Percentiles rank a stretch among this genome's conserved stretches.
These are phyloP conservation scores for Lepidopterella palustris DNA, from an alignment of 495 filamentous ascomycete species.

Conservation along the genomic window DNA sequence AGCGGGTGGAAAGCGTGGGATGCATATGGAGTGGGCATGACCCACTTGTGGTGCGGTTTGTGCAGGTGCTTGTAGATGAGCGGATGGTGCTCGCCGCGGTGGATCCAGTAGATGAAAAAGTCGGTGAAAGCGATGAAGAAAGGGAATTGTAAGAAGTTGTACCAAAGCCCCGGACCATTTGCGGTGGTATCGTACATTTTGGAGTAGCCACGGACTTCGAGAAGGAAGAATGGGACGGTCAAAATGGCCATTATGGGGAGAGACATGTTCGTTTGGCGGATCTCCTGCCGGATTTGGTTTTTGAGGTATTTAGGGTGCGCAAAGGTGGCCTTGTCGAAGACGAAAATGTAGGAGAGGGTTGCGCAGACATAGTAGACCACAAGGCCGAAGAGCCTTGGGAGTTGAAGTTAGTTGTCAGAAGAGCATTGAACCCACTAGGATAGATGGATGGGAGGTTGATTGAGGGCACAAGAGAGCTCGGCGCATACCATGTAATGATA, in stretches of 20 bases:
- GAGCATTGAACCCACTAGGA: not conserved
- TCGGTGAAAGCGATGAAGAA: constrained; percentile 92
- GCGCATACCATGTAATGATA: constrained; percentile 70
- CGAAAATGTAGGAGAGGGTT: constrained; percentile 76
- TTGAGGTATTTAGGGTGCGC: constrained; percentile 92
- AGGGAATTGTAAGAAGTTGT: constrained; percentile 82
- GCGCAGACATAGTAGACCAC: constrained; percentile 80
- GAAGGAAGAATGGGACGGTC: constrained; percentile 75
- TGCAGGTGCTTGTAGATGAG: constrained; percentile 79
- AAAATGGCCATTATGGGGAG: constrained; percentile 80
- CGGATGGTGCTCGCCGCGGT: constrained; percentile 82
- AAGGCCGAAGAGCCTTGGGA: constrained; percentile 72
- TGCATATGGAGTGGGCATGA: constrained; percentile 94
- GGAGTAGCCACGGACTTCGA: constrained; percentile 78
- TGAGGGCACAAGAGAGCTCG: constrained; percentile 17
- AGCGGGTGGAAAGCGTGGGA: constrained; percentile 92
- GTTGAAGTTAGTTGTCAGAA: constrained; percentile 14
- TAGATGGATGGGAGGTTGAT: not conserved
- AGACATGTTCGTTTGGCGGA: constrained; percentile 63
- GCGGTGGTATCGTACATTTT: constrained; percentile 74
- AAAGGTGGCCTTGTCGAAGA: constrained; percentile 89
- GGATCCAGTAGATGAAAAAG: constrained; percentile 90
- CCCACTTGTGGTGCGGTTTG: constrained; percentile 99
- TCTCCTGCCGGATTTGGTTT: constrained; percentile 85
- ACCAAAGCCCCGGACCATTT: constrained; percentile 67